Evolutionary conservation across 1,284 basidiomycete genomes (phyloP).

Genomic region (Malassezia sympodialis): DNA sequence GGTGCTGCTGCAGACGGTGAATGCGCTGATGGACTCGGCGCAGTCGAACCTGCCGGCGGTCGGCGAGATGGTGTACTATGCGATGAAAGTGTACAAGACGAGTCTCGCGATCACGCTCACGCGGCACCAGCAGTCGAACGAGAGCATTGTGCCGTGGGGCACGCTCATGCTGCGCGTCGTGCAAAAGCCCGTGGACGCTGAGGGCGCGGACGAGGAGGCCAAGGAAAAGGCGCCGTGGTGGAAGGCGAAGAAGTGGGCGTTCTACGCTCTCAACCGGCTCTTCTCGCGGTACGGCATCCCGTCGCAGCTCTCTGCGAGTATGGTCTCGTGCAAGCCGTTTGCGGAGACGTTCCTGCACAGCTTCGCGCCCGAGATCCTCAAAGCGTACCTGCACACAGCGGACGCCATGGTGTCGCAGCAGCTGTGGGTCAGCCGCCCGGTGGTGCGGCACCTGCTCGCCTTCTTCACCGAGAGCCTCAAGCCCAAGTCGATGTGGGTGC

Average conservation of each 20-base stretch:
- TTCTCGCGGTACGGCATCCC: slow-evolving; percentile 45
- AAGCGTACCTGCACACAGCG: slow-evolving; percentile 38
- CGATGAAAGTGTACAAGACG: slow-evolving; percentile 45
- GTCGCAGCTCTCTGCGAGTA: slow-evolving; percentile 36
- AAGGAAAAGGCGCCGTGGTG: slow-evolving; percentile 33
- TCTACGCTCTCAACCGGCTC: slow-evolving; percentile 45
- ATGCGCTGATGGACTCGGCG: slow-evolving; percentile 29
- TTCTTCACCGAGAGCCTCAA: slow-evolving; percentile 43
- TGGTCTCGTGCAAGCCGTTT: slow-evolving; percentile 44
- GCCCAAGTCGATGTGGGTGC: slow-evolving; percentile 42
- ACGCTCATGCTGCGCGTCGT: slow-evolving; percentile 39
- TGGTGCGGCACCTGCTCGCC: slow-evolving; percentile 33
- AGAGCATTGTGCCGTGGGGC: slow-evolving; percentile 45
- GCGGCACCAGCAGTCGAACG: slow-evolving; percentile 38
- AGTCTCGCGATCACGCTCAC: slow-evolving; percentile 36
- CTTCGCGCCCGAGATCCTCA: slow-evolving; percentile 47
- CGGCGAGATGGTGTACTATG: slow-evolving; percentile 40
- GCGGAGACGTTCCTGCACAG: slow-evolving; percentile 38
- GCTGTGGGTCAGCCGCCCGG: slow-evolving; percentile 37
- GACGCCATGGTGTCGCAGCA: slow-evolving; percentile 25
- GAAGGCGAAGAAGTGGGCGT: slow-evolving; percentile 48
- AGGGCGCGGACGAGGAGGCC: slow-evolving; percentile 11
- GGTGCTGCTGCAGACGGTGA: slow-evolving; percentile 29
- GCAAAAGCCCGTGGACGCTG: slow-evolving; percentile 29
- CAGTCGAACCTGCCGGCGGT: slow-evolving; percentile 28